These are phyloP conservation scores for Ceratobasidium sp. DNA, from an alignment of 1,284 basidiomycete genomes.

Conservation along the genomic window DNA sequence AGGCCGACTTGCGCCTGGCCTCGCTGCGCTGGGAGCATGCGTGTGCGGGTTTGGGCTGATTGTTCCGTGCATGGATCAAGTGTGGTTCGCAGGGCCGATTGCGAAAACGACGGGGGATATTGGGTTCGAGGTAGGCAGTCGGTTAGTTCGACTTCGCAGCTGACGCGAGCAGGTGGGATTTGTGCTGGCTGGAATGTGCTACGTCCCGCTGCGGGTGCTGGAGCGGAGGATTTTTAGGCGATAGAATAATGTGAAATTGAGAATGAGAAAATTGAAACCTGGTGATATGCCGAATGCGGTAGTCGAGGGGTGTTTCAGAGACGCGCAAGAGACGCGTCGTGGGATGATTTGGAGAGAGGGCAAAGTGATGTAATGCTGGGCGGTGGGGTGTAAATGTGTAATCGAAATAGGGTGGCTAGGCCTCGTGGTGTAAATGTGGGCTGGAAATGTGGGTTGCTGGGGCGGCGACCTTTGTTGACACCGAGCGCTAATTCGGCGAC, in stretches of 20 bases:
- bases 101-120: slow-evolving; percentile 74
- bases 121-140: slow-evolving; percentile 66
- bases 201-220: slow-evolving; percentile 60
- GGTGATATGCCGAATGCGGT: not conserved
- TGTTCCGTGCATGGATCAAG: slow-evolving; percentile 71
- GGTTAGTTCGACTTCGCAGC: not conserved
- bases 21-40: slow-evolving; percentile 63
- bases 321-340: not conserved
- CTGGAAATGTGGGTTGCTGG: slow-evolving; percentile 50
- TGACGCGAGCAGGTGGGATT: slow-evolving; percentile 54
- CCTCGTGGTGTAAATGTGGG: slow-evolving; percentile 32
- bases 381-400: not conserved
- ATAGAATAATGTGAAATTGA: slow-evolving; percentile 24
- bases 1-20: slow-evolving; percentile 64
- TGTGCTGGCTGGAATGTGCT: slow-evolving; percentile 58
- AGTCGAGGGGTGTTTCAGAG: not conserved
- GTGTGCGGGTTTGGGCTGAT: slow-evolving; percentile 58
- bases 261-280: not conserved
- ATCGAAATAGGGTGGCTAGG: slow-evolving; percentile 13
- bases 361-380: slow-evolving; percentile 2
- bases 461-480: slow-evolving; percentile 9
- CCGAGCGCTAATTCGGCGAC: slow-evolving; percentile 4
- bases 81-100: slow-evolving; percentile 75
- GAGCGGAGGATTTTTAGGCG: slow-evolving; percentile 47
- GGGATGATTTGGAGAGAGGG: not conserved